Evolutionary conservation across 208 protist species (phyloP), one percentile per base, ranked within the genome.

Genomic region (Trypanosomatidae sp.): DNA sequence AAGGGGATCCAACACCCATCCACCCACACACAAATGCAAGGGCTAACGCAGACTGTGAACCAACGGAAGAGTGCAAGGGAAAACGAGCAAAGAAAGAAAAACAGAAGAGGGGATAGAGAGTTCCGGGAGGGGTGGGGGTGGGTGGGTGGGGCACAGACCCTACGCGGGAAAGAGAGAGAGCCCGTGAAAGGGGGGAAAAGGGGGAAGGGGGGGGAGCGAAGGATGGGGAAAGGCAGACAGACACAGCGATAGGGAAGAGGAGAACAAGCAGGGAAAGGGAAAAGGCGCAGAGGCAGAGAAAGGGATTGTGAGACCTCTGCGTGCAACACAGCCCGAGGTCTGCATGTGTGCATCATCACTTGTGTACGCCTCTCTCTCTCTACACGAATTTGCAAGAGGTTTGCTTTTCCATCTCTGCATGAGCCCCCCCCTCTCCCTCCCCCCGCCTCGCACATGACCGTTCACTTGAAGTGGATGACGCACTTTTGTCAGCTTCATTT

Each of bases 51-150:
- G 50, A n/a, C 4, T 15, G 50, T n/a, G 50, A n/a, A 55, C 17
- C 13, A 55, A n/a, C 50, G 22, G 22, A 55, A 39, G 36, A 39
- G 36, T 39, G 2, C 36, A 39, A 39, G 58, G 50, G 10, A 50
- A 13, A 66, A 41, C 36, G 52, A 74, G 36, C 28, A 64, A 68
- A 74, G 50, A 58, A 13, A 56, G n/a, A 39, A 39, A 39, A 5
- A 39, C 36, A 39, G 36, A 39, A 39, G 36, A 5, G 36, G 36
- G 36, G 36, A 70, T 49, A 71, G 70, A 66, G 72, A 65, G 49
- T 73, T 9, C 30, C 17, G 36, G 36, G 36, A 39, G 36, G 36
- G 36, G 36, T 2, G n/a, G n/a, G n/a, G n/a, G n/a, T n/a, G 36
- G 36, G 7, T 1, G 36, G 36, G 36, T 2, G 36, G 36, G 36